Evolutionary conservation across 2,329 filamentous ascomycete species (phyloP), one percentile per base, ranked within the genome.

Genomic region (Chaetothyriales sp.): DNA sequence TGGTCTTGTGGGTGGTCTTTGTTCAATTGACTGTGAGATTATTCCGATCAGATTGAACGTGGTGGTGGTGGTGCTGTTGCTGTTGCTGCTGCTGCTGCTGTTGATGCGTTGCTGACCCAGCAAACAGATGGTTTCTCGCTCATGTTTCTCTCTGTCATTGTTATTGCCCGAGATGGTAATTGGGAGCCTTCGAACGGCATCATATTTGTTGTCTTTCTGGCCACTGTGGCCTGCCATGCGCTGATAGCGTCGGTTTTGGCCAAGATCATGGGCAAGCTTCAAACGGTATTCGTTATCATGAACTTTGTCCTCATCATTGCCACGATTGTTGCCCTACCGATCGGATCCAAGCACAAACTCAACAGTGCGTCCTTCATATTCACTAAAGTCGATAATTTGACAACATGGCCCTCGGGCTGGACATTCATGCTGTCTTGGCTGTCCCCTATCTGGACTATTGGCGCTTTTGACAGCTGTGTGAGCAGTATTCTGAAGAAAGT

Each of bases 341-440:
- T 78, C 15, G 75, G 75, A 2, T 48, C 55, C 6, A 71, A 68
- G 51, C 56, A 55, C 10, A 56, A 54, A 47, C 65, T 68, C 15
- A 73, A 73, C 53, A 64, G 66, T 47, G 70, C 64, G 2, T 60
- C 54, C 2, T 80, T 71, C 54, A 77, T 82, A 32, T 82, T 80
- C 57, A 68, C 70, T 0, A 65, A 75, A n/a, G 66, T 73, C 1
- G 72, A 75, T 15, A 81, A 81, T 56, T 63, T 76, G 1, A 79
- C 76, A 0, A 73, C 72, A 0, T 81, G 78, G 75, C 73, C 75
- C 2, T 68, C 67, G 0, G 73, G 74, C 0, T 78, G 75, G 73
- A 66, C 74, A 0, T 81, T 80, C 56, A 78, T 81, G 66, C 64
- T 81, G 1, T 66, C 75, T 0, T 81, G 77, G 75, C 66, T 81